phyloP scores from a whole-genome alignment of 176 grass and related monocot species.

The Aegilops longissima region DNA sequence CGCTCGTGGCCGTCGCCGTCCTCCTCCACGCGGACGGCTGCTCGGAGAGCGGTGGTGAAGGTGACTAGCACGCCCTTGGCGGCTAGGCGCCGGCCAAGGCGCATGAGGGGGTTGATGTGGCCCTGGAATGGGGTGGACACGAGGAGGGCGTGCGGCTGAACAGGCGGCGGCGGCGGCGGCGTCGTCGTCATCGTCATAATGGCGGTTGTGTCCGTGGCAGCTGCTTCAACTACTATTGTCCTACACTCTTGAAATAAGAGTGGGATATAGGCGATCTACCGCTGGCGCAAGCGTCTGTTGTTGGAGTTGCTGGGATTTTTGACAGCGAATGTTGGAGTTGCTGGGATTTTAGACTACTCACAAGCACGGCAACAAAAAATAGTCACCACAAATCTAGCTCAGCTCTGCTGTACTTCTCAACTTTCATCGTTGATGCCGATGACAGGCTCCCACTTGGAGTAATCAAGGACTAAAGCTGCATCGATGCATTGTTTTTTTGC shows the following conservation, averaged over 20 bases:
- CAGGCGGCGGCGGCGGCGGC: neutral
- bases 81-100: conserved; percentile 52
- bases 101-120: conserved; percentile 55
- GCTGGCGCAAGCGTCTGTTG: neutral
- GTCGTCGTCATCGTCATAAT: neutral
- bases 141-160: conserved; percentile 47
- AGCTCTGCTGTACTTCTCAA: neutral
- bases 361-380: neutral
- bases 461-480: neutral
- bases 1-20: neutral
- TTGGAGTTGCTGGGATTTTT: neutral
- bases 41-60: conserved; percentile 28
- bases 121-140: conserved; percentile 39
- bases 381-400: neutral
- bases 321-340: neutral
- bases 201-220: neutral
- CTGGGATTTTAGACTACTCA: too few relatives aligned
- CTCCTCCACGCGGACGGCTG: neutral
- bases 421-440: neutral
- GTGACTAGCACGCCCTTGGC: conserved; percentile 50
- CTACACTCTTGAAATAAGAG: neutral
- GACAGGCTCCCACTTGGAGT: neutral
- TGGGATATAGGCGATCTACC: neutral
- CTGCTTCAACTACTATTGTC: neutral
- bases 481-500: too few relatives aligned